Base-by-base conservation (phyloP, 2,329 filamentous ascomycete species). In the Metarhizium sp. region DNA sequence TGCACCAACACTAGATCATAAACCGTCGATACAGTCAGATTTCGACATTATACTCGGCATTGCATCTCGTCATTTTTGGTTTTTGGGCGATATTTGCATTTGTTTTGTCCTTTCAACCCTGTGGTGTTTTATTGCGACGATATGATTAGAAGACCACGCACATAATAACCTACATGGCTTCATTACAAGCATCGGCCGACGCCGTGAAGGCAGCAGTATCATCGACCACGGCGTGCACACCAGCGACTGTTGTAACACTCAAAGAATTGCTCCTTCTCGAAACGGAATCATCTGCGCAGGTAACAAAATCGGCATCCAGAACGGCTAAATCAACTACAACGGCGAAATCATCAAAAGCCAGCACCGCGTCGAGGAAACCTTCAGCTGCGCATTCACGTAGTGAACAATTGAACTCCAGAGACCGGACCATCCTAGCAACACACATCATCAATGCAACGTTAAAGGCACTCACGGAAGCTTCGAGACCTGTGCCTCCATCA, bases 401-500 rank as follows among this genome's bases (percentile, higher is more conserved):
- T 59, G 68, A 60, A 61, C 65, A 57, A 59, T 64, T 62, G 60
- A 68, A 58, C 25, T 54, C 61, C 60, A 75, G 70, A 61, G 86
- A 90, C 56, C 82, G 79, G 67, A 84, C 83, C 52, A 75, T 81
- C 48, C 71, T 92, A 40, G 87, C 88, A 13, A 90, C 87, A 0
- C 81, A 90, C 58, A 76, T 90, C 40, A 82, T 90, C 63, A 92
- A 92, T 66, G 74, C 76, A 6, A 78, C 84, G 1, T 75, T 92
- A 43, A 90, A 88, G 63, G 77, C 80, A 10, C 76, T 92, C 3
- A 78, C 78, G n/a, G 84, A 88, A 55, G 83, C 83, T 0, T 75
- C 83, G 20, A 90, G 85, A 65, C 69, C 73, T 2, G 58, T 70
- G 3, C 60, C 68, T 1, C 59, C 63, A 4, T 54, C 67, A 2